These are phyloP conservation scores for Tricholoma terreum DNA, from an alignment of 768 basidiomycete species.

Conservation along the genomic window DNA sequence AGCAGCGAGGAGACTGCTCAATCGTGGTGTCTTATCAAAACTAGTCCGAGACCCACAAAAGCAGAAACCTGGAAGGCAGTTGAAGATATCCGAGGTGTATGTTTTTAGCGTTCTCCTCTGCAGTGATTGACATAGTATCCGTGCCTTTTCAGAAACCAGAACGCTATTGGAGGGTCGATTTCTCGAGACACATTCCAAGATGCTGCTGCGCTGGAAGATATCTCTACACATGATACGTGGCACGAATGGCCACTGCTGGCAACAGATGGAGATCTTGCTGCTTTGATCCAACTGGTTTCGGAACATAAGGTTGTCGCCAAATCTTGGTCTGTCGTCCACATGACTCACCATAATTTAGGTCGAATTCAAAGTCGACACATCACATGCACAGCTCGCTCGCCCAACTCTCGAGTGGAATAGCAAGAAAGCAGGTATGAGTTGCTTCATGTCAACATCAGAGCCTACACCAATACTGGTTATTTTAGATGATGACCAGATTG, in stretches of 20 bases:
- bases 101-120: conserved; percentile 9
- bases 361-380: conserved; percentile 68
- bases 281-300: conserved; percentile 77
- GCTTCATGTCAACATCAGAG: background rate
- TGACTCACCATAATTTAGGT: conserved; percentile 42
- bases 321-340: background rate
- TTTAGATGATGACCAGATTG: conserved; percentile 81
- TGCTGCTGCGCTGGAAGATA: conserved; percentile 60
- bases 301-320: conserved; percentile 57
- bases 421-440: conserved; percentile 72
- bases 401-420: conserved; percentile 76
- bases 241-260: conserved; percentile 79
- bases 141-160: conserved; percentile 52
- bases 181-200: conserved; percentile 68
- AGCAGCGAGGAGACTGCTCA: conserved; percentile 60
- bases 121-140: background rate
- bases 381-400: conserved; percentile 54
- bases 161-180: conserved; percentile 62
- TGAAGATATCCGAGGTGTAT: conserved; percentile 75
- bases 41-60: conserved; percentile 60
- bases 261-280: conserved; percentile 77
- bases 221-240: conserved; percentile 50
- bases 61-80: conserved; percentile 64
- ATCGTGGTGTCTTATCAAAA: conserved; percentile 65
- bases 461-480: conserved; percentile 1